phyloP scores from a whole-genome alignment of 352 stramenopile genomes.

The Globisporangium apiculatum region DNA sequence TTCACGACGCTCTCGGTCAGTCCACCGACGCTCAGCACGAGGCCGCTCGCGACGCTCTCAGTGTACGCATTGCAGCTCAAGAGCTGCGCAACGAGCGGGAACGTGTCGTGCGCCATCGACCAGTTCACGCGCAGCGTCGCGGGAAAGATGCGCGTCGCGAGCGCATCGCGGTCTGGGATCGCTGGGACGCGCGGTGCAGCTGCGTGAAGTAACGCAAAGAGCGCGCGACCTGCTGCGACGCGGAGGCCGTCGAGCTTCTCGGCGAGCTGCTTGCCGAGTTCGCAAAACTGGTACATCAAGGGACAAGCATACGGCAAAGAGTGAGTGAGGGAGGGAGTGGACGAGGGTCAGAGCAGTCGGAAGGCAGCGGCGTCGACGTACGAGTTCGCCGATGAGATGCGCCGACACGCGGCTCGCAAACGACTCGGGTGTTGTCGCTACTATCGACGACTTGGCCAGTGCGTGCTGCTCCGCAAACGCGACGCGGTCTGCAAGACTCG shows the following conservation, averaged over 20 bases:
- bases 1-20: constrained; percentile 93
- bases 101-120: constrained; percentile 84
- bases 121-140: constrained; percentile 56
- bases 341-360: too few relatives aligned
- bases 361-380: constrained; percentile 9
- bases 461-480: constrained; percentile 7
- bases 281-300: constrained; percentile 37
- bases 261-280: constrained; percentile 92
- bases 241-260: constrained; percentile 96
- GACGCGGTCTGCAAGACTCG: constrained; percentile 17
- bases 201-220: constrained; percentile 83
- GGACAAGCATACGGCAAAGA: too few relatives aligned
- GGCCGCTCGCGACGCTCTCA: constrained; percentile 75
- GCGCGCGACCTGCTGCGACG: constrained; percentile 76
- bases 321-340: too few relatives aligned
- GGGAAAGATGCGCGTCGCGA: constrained; percentile 65
- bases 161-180: constrained; percentile 66
- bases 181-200: constrained; percentile 53
- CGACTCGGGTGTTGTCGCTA: constrained; percentile 3
- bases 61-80: constrained; percentile 87
- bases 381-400: constrained; percentile 33
- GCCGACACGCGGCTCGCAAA: constrained; percentile 37
- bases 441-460: neutral
- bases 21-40: constrained; percentile 93
- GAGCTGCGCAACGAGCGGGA: constrained; percentile 83